Conservation (phyloP, 2,329 filamentous ascomycete species). For the Trichoderma asperellum region DNA sequence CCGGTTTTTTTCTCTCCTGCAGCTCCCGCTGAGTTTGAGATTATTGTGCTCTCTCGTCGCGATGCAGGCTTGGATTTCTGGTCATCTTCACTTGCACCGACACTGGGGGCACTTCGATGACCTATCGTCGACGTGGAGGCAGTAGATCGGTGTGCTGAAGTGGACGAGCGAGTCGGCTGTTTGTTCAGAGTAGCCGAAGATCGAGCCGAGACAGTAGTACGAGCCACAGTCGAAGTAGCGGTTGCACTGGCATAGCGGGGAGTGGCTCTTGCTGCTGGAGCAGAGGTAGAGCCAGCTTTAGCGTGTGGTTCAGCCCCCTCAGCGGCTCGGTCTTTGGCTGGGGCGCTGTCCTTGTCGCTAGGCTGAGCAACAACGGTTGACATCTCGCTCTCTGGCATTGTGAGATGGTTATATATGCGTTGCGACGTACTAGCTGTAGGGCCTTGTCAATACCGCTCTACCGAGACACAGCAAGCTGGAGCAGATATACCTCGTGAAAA, state of each 20-base stretch:
- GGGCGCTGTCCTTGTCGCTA: neutral
- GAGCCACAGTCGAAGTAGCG: conserved; percentile 33
- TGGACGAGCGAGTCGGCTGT: conserved; percentile 53
- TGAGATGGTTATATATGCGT: neutral
- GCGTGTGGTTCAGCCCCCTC: conserved; percentile 3
- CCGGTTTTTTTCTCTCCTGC: conserved; percentile 44
- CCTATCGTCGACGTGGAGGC: conserved; percentile 45
- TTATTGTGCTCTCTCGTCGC: conserved; percentile 50
- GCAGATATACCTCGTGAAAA: conserved; percentile 12
- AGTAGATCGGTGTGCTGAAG: conserved; percentile 40
- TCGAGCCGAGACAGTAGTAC: conserved; percentile 39
- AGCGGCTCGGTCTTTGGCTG: neutral
- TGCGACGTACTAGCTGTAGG: neutral
- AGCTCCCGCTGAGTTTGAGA: conserved; percentile 44
- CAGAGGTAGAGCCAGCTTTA: conserved; percentile 1
- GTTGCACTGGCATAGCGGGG: conserved; percentile 22
- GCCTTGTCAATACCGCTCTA: neutral
- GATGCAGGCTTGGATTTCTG: conserved; percentile 49
- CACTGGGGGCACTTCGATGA: conserved; percentile 53
- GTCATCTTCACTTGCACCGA: conserved; percentile 57
- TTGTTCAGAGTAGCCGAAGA: conserved; percentile 50
- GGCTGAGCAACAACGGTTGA: neutral
- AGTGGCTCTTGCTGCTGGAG: conserved; percentile 8
- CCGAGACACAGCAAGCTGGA: neutral
- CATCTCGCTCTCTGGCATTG: conserved; percentile 19